Percentiles rank a stretch among this genome's conserved stretches.
These are phyloP conservation scores for Heracleum sosnowskyi DNA, from an alignment of 129 eudicot species.

Conservation along the genomic window DNA sequence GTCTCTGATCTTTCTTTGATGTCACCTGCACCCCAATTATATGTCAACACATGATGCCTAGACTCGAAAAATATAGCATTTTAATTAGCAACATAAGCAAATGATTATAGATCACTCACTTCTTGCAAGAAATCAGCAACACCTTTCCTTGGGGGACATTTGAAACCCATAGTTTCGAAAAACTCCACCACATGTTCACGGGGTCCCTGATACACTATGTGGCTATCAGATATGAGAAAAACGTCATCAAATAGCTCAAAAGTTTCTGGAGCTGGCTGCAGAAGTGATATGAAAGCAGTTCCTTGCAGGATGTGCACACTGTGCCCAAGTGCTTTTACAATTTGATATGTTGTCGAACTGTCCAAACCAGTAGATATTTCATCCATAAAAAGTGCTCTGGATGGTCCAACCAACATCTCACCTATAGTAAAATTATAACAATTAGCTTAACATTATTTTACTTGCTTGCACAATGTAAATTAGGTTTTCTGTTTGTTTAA, in stretches of 20 bases:
- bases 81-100: neutral
- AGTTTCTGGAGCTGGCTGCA: slow-evolving; percentile 94
- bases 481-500: neutral
- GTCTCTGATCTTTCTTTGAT: slow-evolving; percentile 79
- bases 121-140: slow-evolving; percentile 88
- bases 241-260: slow-evolving; percentile 71
- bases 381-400: slow-evolving; percentile 83
- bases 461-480: neutral
- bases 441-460: neutral
- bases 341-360: slow-evolving; percentile 75
- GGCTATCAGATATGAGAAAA: slow-evolving; percentile 59
- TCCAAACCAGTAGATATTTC: slow-evolving; percentile 96
- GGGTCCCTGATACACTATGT: slow-evolving; percentile 71
- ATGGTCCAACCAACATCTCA: slow-evolving; percentile 88
- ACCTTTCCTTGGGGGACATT: slow-evolving; percentile 78
- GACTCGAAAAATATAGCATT: neutral
- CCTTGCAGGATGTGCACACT: slow-evolving; percentile 69
- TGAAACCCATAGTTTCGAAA: slow-evolving; percentile 66
- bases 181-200: slow-evolving; percentile 70
- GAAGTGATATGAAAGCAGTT: slow-evolving; percentile 73
- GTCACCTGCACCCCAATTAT: slow-evolving; percentile 42
- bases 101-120: slow-evolving; percentile 14
- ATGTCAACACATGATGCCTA: neutral
- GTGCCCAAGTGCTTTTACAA: slow-evolving; percentile 56
- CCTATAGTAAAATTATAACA: slow-evolving; percentile 26